Evolutionary conservation across 257 asterid species (phyloP), one percentile per base, ranked within the genome.

Genomic region (Avicennia marina): DNA sequence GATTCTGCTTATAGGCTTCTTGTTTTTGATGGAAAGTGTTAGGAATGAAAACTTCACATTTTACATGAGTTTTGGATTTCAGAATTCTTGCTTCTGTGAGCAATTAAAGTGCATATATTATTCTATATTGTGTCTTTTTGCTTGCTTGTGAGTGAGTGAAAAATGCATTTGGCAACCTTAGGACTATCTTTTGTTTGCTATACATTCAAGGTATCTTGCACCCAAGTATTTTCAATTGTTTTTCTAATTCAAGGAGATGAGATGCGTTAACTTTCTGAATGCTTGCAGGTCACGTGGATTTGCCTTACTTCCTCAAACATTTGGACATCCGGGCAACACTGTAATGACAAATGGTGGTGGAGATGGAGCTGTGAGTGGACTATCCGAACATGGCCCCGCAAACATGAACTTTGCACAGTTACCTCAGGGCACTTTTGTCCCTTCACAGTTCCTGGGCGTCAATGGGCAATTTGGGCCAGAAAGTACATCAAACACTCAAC

Each of bases 231-330:
- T 29, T 29, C 34, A 29, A 29, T 29, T 29, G 34, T 29, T 8
- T 29, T 8, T n/a, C n/a, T n/a, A n/a, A n/a, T n/a, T n/a, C n/a
- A n/a, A 29, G 34, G 34, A 4, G 34, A 36, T 7, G 12, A 36
- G 38, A 64, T 59, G 39, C 60, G 5, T 40, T 56, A 20, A 31
- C 26, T 11, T 41, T 67, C 1, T 38, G 20, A 15, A 31, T 34
- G 44, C 33, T 0, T 40, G 13, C 66, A 78, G 84, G 68, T 60
- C 81, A 39, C 33, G 71, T 24, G 81, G 81, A 71, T 76, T 62
- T 72, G 71, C 67, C 36, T 65, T 58, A 22, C 72, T 68, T 65
- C 80, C 80, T 54, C 86, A 78, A 27, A 47, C 73, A 29, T 49
- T 53, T 44, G 73, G 61, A 36, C 69, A 61, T 34, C 45, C 60